Percentiles rank a stretch among this genome's conserved stretches.
These are phyloP conservation scores for Actinomortierella wolfii DNA, from an alignment of 371 early-diverging fungal genomes.

Conservation along the genomic window DNA sequence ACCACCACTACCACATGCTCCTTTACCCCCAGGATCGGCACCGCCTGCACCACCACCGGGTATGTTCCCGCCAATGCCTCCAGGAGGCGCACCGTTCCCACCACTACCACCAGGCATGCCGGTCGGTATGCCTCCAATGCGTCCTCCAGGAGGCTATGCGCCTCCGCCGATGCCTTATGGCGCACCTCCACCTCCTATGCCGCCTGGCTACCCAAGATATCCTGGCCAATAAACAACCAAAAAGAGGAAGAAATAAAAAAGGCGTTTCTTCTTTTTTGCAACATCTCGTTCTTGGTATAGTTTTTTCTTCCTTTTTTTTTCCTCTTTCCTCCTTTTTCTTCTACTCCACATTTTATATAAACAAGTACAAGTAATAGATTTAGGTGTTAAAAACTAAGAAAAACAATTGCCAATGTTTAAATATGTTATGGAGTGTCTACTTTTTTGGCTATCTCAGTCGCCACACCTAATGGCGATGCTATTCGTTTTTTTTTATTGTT, in stretches of 20 bases:
- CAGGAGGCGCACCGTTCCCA: slow-evolving; percentile 18
- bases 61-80: slow-evolving; percentile 37
- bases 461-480: not conserved
- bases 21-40: slow-evolving; percentile 5
- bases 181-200: no score
- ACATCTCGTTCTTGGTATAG: no score
- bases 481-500: slow-evolving; percentile 7
- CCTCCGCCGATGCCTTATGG: slow-evolving; percentile 17
- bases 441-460: no score
- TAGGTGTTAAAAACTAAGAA: no score
- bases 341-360: no score
- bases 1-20: slow-evolving; percentile 21
- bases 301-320: no score
- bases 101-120: slow-evolving; percentile 24
- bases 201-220: slow-evolving; percentile 19
- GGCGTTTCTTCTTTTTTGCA: no score
- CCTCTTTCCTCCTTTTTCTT: no score
- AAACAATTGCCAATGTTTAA: no score
- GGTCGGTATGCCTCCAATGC: slow-evolving; percentile 27
- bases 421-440: not conserved
- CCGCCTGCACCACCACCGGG: slow-evolving; percentile 22
- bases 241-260: no score
- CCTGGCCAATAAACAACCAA: slow-evolving; percentile 20
- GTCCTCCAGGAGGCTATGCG: slow-evolving; percentile 44
- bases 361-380: no score